Conservation (phyloP, 257 asterid genomes). For the Anisodus tanguticus region DNA sequence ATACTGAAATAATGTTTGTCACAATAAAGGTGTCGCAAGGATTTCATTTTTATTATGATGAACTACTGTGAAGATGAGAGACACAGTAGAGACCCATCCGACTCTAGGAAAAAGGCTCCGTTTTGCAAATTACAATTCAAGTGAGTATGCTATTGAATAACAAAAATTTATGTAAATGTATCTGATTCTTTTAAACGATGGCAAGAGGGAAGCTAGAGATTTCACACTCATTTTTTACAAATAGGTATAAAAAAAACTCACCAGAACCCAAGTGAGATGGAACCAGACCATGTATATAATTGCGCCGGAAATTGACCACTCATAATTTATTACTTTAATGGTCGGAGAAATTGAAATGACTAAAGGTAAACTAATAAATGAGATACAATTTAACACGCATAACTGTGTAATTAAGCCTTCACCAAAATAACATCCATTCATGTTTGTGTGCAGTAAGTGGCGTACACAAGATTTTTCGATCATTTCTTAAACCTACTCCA, state of each 20-base stretch:
- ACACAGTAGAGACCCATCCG: not conserved
- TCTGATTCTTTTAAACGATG: not conserved
- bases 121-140: not conserved
- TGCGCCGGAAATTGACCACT: too few relatives aligned
- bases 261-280: too few relatives aligned
- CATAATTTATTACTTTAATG: too few relatives aligned
- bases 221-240: too few relatives aligned
- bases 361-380: too few relatives aligned
- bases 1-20: not conserved
- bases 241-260: too few relatives aligned
- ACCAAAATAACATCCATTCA: conserved; percentile 78
- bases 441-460: conserved; percentile 55
- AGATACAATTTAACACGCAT: too few relatives aligned
- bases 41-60: not conserved
- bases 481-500: too few relatives aligned
- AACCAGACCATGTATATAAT: too few relatives aligned
- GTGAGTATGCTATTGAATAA: not conserved
- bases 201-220: not conserved
- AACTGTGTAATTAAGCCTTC: conserved; percentile 53
- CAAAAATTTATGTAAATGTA: not conserved
- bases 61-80: not conserved
- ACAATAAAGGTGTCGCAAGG: not conserved
- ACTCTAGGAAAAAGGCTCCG: not conserved
- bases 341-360: too few relatives aligned
- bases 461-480: too few relatives aligned